Evolutionary conservation across 225 moss, liverwort and hornwort genomes (phyloP).

Genomic region (Sphagnum tenellum): DNA sequence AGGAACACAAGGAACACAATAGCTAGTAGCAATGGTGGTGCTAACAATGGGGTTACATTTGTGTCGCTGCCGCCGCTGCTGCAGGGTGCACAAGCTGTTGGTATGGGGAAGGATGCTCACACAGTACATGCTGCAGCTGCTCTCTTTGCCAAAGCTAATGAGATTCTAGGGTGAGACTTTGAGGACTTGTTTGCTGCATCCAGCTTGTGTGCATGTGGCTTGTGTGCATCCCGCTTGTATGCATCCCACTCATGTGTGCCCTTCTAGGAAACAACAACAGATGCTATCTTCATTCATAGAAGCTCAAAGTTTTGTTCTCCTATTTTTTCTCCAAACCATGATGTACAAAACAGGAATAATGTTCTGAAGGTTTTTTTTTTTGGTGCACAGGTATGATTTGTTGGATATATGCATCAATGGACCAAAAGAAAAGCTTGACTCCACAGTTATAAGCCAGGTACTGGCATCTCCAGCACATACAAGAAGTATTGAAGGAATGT

Average conservation of each 20-base stretch:
- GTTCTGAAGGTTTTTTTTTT: not conserved
- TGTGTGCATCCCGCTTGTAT: too few relatives aligned
- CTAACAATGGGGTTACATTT: too few relatives aligned
- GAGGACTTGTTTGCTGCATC: not conserved
- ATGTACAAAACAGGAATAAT: too few relatives aligned
- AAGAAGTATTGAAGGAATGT: too few relatives aligned
- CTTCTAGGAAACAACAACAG: too few relatives aligned
- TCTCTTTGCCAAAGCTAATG: constrained; percentile 76
- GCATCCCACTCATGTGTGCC: too few relatives aligned
- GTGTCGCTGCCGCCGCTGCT: not conserved
- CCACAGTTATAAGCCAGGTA: constrained; percentile 97
- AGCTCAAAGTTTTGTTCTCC: too few relatives aligned
- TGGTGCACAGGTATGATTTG: constrained; percentile 65
- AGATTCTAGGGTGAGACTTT: constrained; percentile 68
- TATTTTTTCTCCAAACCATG: too few relatives aligned
- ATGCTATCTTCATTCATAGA: too few relatives aligned
- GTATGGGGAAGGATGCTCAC: constrained; percentile 78
- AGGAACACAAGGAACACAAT: not conserved
- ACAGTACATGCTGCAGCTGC: constrained; percentile 73
- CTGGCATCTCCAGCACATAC: too few relatives aligned
- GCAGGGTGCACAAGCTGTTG: constrained; percentile 55
- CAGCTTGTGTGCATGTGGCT: too few relatives aligned
- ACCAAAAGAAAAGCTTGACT: constrained; percentile 95
- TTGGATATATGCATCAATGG: constrained; percentile 90
- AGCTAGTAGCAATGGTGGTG: not conserved